Percentiles rank a stretch among this genome's conserved stretches.
These are phyloP conservation scores for Calocera viscosa DNA, from an alignment of 768 basidiomycete genomes.

Conservation along the genomic window DNA sequence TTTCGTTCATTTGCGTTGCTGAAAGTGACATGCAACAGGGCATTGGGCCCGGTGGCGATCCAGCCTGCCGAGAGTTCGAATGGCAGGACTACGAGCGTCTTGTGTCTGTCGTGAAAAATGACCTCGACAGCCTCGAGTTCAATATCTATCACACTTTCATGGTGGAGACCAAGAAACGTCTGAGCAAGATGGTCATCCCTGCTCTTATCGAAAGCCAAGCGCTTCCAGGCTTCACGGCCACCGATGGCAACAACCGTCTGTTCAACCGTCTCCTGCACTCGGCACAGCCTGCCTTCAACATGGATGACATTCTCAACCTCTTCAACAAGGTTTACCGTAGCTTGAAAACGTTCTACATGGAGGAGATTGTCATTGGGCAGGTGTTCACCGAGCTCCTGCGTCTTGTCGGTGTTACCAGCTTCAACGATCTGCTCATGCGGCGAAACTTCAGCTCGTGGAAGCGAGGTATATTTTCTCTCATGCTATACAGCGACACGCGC, in stretches of 20 bases:
- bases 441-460: slow-evolving; percentile 99
- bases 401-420: slow-evolving; percentile 89
- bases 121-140: slow-evolving; percentile 95
- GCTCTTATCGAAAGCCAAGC: slow-evolving; percentile 96
- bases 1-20: slow-evolving; percentile 98
- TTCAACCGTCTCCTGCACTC: slow-evolving; percentile 86
- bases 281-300: slow-evolving; percentile 78
- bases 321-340: slow-evolving; percentile 98
- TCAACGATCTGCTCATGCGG: slow-evolving; percentile 96
- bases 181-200: slow-evolving; percentile 98
- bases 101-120: slow-evolving; percentile 96
- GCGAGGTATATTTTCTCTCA: slow-evolving; percentile 50
- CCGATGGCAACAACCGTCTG: slow-evolving; percentile 80
- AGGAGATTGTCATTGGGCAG: slow-evolving; percentile 92
- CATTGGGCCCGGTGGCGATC: slow-evolving; percentile 91
- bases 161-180: slow-evolving; percentile 90
- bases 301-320: slow-evolving; percentile 96
- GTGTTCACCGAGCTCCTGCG: slow-evolving; percentile 90
- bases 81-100: slow-evolving; percentile 95
- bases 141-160: slow-evolving; percentile 99
- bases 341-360: slow-evolving; percentile 96
- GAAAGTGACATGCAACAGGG: slow-evolving; percentile 98
- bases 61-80: slow-evolving; percentile 80
- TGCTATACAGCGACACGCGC: not conserved
- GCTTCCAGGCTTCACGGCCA: slow-evolving; percentile 92